Conservation (phyloP, 495 filamentous ascomycete species). For the Penicillium atrosanguineum region DNA sequence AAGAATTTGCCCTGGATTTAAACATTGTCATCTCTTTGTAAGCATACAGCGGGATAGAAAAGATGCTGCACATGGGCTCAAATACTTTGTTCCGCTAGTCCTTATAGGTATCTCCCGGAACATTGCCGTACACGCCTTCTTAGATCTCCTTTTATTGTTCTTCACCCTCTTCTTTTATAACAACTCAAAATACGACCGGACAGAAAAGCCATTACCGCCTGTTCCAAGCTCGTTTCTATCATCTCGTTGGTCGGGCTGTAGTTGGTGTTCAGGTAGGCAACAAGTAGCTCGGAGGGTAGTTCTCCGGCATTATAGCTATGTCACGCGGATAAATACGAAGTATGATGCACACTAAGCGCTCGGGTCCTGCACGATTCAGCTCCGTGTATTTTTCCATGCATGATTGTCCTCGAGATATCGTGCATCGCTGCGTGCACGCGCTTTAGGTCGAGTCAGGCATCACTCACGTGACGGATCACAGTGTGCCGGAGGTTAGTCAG, state of each 20-base stretch:
- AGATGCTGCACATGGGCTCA: too few relatives aligned
- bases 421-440: not conserved
- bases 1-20: conserved; percentile 8
- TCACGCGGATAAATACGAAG: not conserved
- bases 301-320: not conserved
- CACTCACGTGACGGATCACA: conserved; percentile 29
- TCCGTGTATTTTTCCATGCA: not conserved
- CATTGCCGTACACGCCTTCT: too few relatives aligned
- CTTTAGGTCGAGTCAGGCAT: conserved; percentile 11
- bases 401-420: not conserved
- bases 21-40: not conserved
- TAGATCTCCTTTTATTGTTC: too few relatives aligned
- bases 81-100: too few relatives aligned
- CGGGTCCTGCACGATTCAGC: not conserved
- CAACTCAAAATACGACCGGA: too few relatives aligned
- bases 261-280: not conserved
- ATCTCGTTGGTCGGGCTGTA: not conserved
- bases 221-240: too few relatives aligned
- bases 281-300: not conserved
- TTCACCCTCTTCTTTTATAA: too few relatives aligned
- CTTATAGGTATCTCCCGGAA: too few relatives aligned
- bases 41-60: not conserved
- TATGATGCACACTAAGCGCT: not conserved
- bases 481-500: conserved; percentile 28
- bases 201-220: too few relatives aligned